Percentiles rank a stretch among this genome's conserved stretches.
Conservation (phyloP, 345 rosid genomes). For the Murraya koenigii region DNA sequence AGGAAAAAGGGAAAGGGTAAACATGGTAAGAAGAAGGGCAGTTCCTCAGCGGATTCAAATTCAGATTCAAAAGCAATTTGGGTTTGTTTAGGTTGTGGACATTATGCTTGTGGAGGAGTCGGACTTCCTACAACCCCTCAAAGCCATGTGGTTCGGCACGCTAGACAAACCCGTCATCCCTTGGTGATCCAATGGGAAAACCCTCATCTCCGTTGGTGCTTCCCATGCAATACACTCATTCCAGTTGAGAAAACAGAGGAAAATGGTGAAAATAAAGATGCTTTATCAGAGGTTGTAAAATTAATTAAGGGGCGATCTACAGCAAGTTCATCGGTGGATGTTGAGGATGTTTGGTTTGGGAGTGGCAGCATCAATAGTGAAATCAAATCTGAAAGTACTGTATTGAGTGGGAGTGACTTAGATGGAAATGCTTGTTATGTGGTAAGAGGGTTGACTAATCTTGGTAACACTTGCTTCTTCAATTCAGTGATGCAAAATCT, state of each 20-base stretch:
- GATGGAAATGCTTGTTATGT: conserved; percentile 51
- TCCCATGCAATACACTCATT: conserved; percentile 58
- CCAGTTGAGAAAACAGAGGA: conserved; percentile 67
- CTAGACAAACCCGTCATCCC: conserved; percentile 58
- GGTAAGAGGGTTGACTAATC: conserved; percentile 84
- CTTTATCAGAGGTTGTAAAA: conserved; percentile 50
- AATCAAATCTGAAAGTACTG: conserved; percentile 33
- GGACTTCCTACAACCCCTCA: conserved; percentile 80
- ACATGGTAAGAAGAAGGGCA: conserved; percentile 64
- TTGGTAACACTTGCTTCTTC: conserved; percentile 96
- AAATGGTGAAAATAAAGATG: conserved; percentile 53
- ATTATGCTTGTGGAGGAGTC: conserved; percentile 81
- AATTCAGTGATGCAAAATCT: conserved; percentile 95
- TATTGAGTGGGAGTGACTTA: conserved; percentile 28
- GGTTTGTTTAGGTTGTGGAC: conserved; percentile 95
- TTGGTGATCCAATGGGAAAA: conserved; percentile 81
- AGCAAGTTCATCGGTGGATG: conserved; percentile 39
- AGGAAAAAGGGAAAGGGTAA: conserved; percentile 65
- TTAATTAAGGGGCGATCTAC: conserved; percentile 50
- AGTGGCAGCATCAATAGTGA: conserved; percentile 54
- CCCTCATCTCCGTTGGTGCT: conserved; percentile 86
- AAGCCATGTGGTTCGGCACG: conserved; percentile 73
- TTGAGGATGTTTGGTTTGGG: conserved; percentile 61
- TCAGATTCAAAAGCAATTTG: conserved; percentile 66
- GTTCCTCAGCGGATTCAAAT: conserved; percentile 44